phyloP scores from a whole-genome alignment of 345 rosid species.

The Aegle marmelos region DNA sequence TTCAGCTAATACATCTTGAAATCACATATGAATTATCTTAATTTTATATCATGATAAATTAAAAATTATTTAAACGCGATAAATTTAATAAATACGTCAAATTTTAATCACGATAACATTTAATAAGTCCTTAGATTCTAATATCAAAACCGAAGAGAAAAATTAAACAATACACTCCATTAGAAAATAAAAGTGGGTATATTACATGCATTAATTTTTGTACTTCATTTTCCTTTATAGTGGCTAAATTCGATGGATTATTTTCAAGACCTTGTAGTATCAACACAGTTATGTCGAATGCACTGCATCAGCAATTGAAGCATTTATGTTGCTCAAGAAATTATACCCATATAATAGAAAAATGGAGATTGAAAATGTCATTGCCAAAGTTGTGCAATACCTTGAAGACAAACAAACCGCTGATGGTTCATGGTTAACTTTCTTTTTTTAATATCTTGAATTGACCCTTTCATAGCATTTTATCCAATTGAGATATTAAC shows the following conservation, averaged over 20 bases:
- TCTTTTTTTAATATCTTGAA: not conserved
- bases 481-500: not conserved
- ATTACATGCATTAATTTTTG: too few relatives aligned
- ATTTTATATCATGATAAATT: too few relatives aligned
- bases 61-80: too few relatives aligned
- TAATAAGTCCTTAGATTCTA: too few relatives aligned
- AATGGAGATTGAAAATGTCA: conserved; percentile 44
- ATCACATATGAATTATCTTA: too few relatives aligned
- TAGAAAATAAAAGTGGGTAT: too few relatives aligned
- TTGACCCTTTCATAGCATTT: not conserved
- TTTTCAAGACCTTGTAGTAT: conserved; percentile 41
- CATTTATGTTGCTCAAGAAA: conserved; percentile 37
- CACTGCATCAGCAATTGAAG: conserved; percentile 46
- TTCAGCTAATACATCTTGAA: too few relatives aligned
- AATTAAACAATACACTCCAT: too few relatives aligned
- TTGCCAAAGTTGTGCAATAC: conserved; percentile 36
- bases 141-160: too few relatives aligned
- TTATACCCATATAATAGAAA: conserved; percentile 41
- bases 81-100: too few relatives aligned
- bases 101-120: too few relatives aligned
- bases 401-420: conserved; percentile 40
- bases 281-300: conserved; percentile 58
- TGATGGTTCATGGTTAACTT: conserved; percentile 55
- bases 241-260: conserved; percentile 57
- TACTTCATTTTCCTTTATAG: conserved; percentile 21